A percentile compares a stretch with the other conserved stretches of the same genome.
These are phyloP conservation scores for Parathielavia appendiculata DNA, from an alignment of 495 filamentous ascomycete genomes.

Conservation along the genomic window DNA sequence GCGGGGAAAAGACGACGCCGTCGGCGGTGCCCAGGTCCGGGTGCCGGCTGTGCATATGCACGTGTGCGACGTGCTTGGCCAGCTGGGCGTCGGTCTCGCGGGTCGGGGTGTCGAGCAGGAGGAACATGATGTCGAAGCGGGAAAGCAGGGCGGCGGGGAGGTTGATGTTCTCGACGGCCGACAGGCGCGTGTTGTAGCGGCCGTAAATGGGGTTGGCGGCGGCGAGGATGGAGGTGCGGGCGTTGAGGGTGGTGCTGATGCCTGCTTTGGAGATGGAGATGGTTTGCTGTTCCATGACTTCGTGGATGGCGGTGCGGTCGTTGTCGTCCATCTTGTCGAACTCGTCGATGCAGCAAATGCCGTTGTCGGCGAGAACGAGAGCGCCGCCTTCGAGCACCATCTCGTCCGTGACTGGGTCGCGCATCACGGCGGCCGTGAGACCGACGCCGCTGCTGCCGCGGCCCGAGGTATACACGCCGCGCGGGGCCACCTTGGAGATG, in stretches of 20 bases:
- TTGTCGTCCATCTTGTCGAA: slow-evolving; percentile 99
- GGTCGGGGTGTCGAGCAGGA: slow-evolving; percentile 88
- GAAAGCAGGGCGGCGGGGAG: slow-evolving; percentile 91
- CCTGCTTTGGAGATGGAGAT: slow-evolving; percentile 98
- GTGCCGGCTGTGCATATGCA: slow-evolving; percentile 95
- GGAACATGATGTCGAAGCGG: slow-evolving; percentile 93
- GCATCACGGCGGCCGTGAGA: slow-evolving; percentile 97
- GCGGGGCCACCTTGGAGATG: slow-evolving; percentile 95
- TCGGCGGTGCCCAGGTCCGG: slow-evolving; percentile 61
- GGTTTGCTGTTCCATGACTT: slow-evolving; percentile 99
- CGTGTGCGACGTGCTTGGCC: slow-evolving; percentile 91
- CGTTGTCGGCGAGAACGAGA: slow-evolving; percentile 92
- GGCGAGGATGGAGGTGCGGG: slow-evolving; percentile 93
- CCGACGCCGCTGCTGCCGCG: slow-evolving; percentile 94
- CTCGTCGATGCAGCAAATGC: slow-evolving; percentile 99
- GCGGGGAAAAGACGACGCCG: slow-evolving; percentile 70
- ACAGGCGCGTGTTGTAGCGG: slow-evolving; percentile 94
- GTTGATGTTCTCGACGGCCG: slow-evolving; percentile 98
- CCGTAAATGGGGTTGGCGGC: slow-evolving; percentile 97
- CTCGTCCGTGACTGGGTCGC: slow-evolving; percentile 95
- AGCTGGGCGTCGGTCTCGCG: slow-evolving; percentile 86
- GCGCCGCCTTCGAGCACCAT: slow-evolving; percentile 98
- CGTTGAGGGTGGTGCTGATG: slow-evolving; percentile 93
- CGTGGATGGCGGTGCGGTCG: slow-evolving; percentile 95
- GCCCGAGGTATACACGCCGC: slow-evolving; percentile 96